Base-by-base conservation (phyloP, 257 asterid genomes). In the Orobanche coerulescens region DNA sequence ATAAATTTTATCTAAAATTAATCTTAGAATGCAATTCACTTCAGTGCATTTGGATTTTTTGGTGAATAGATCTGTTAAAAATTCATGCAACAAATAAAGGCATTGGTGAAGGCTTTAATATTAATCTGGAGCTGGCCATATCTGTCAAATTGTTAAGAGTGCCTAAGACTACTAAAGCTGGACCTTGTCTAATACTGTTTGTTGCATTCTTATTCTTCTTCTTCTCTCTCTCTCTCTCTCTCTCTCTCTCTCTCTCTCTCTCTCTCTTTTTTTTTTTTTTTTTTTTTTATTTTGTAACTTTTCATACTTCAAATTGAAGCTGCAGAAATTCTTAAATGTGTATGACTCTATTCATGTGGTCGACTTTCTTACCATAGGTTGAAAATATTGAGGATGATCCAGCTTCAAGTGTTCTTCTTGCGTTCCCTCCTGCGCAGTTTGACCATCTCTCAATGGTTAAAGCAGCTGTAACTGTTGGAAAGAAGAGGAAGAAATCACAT, bases 401-500 rank as follows among this genome's bases (percentile, higher is more conserved):
- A 40, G 89, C 89, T 64, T 75, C 87, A 33, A 81, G 78, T 78
- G 72, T 89, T 73, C 88, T 89, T 26, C 81, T 93, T 61, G 84
- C 96, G 16, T 86, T 86, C 75, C 64, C 97, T 25, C 95, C 97
- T 4, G 15, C 81, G 24, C 85, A 89, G 77, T 80, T 72, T 70
- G 92, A 83, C 62, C 94, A 71, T 72, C 71, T 93, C 51, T 93
- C 99, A 33, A 58, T 75, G 67, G 91, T 93, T 53, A 85, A 93
- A 77, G 97, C 90, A 33, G 97, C 85, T 23, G 68, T 51, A 6
- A 58, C 82, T 58, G 64, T 78, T 67, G 97, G 94, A 16, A 93
- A 81, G 80, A 93, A 81, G 88, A 89, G 47, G 82, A 93, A 84
- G 90, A 93, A 82, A 65, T 73, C 94, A 15, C 74, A 79, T 61